Conservation (phyloP, 164 flowering plant species). For the Nymphaea thermarum region DNA sequence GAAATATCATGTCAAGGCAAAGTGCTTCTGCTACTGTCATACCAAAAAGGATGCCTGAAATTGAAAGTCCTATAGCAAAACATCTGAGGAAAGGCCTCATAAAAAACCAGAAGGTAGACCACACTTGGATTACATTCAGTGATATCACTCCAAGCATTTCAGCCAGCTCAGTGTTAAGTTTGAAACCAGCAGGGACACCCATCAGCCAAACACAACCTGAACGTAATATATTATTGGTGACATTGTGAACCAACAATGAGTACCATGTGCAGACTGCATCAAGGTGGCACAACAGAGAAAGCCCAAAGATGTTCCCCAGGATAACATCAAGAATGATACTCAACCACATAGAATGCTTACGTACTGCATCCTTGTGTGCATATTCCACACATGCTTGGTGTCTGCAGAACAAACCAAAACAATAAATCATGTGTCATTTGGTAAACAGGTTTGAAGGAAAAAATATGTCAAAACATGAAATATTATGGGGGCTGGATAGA, state of each 20-base stretch:
- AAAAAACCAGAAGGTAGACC: conserved; percentile 81
- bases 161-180: conserved; percentile 88
- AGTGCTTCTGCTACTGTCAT: conserved; percentile 60
- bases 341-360: conserved; percentile 76
- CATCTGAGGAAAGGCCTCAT: conserved; percentile 29
- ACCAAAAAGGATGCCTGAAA: conserved; percentile 72
- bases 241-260: conserved; percentile 23
- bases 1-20: conserved; percentile 39
- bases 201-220: conserved; percentile 95
- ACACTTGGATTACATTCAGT: conserved; percentile 77
- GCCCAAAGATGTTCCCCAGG: conserved; percentile 63
- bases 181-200: conserved; percentile 99
- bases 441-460: not conserved
- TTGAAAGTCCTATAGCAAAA: conserved; percentile 49
- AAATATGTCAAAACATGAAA: not conserved
- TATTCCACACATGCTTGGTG: conserved; percentile 58
- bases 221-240: conserved; percentile 64
- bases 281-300: conserved; percentile 29
- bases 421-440: not conserved
- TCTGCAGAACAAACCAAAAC: conserved; percentile 25
- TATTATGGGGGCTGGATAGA: not conserved
- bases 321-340: conserved; percentile 52
- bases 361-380: conserved; percentile 62
- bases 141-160: conserved; percentile 67
- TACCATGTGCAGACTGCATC: conserved; percentile 35